A percentile compares a stretch with the other conserved stretches of the same genome.
Evolutionary conservation across 345 rosid species (phyloP).

Genomic region (Gossypium raimondii): DNA sequence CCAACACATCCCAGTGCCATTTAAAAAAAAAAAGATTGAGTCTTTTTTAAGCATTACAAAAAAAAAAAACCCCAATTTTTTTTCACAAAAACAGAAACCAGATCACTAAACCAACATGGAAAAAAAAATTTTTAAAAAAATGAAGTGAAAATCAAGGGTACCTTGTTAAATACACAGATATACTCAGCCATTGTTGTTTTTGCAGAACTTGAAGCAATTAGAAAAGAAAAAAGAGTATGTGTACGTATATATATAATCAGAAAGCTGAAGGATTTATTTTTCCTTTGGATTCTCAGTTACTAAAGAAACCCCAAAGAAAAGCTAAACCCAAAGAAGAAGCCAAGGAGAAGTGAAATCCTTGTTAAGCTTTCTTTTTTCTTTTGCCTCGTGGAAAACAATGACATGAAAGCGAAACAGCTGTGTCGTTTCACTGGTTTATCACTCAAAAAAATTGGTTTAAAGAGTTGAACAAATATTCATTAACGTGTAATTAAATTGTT

Average conservation of each 20-base stretch:
- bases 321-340: not conserved
- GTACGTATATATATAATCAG: not conserved
- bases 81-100: not conserved
- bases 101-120: not conserved
- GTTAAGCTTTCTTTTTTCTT: not conserved
- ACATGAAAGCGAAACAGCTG: not conserved
- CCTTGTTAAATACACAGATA: constrained; percentile 58
- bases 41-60: not conserved
- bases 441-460: not conserved
- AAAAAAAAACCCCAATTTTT: not conserved
- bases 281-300: constrained; percentile 1
- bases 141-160: not conserved
- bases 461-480: not conserved
- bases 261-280: not conserved
- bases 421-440: not conserved
- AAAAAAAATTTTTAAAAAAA: not conserved
- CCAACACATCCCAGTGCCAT: not conserved
- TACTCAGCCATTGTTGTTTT: constrained; percentile 60
- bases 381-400: constrained; percentile 22
- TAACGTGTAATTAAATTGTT: not conserved
- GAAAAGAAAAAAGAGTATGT: constrained; percentile 2
- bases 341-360: not conserved
- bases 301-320: not conserved
- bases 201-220: constrained; percentile 27
- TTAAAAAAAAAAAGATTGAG: not conserved